A percentile compares a stretch with the other conserved stretches of the same genome.
phyloP scores from a whole-genome alignment of 2,329 filamentous ascomycete genomes.

The Penicillium sp. region DNA sequence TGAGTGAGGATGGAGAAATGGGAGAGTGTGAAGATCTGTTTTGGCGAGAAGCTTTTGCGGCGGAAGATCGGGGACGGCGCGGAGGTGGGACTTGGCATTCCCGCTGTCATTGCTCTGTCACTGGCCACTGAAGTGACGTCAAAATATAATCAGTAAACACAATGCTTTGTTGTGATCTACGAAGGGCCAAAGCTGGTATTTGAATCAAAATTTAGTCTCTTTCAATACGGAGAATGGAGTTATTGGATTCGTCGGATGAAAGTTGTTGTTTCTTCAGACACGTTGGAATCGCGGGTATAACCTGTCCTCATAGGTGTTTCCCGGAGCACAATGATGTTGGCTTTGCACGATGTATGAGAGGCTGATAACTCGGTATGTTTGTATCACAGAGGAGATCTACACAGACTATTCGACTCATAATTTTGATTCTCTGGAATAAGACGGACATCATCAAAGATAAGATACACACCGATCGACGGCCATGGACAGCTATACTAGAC shows the following conservation, averaged over 20 bases:
- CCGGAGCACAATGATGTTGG: not conserved
- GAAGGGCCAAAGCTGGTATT: not conserved
- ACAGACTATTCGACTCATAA: not conserved
- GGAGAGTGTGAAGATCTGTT: not conserved
- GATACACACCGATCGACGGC: slow-evolving; percentile 7
- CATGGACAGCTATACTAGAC: not conserved
- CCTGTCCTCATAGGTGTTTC: not conserved
- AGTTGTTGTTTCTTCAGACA: too few species aligned
- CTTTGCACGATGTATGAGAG: not conserved
- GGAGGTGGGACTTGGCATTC: slow-evolving; percentile 22
- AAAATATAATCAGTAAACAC: slow-evolving; percentile 14
- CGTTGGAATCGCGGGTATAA: not conserved
- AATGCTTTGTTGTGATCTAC: not conserved
- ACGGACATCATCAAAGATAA: slow-evolving; percentile 18
- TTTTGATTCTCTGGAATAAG: slow-evolving; percentile 4
- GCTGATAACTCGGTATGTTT: not conserved
- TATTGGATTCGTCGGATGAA: not conserved
- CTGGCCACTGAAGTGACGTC: slow-evolving; percentile 22
- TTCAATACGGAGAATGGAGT: not conserved
- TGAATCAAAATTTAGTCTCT: not conserved
- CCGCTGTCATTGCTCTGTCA: not conserved
- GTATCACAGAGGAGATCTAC: not conserved
- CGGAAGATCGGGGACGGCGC: slow-evolving; percentile 18
- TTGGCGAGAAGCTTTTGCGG: slow-evolving; percentile 14
- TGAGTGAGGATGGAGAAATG: not conserved